A percentile compares a stretch with the other conserved stretches of the same genome.
Evolutionary conservation across 2,329 filamentous ascomycete genomes (phyloP).

Genomic region (Claviceps pazoutovae): DNA sequence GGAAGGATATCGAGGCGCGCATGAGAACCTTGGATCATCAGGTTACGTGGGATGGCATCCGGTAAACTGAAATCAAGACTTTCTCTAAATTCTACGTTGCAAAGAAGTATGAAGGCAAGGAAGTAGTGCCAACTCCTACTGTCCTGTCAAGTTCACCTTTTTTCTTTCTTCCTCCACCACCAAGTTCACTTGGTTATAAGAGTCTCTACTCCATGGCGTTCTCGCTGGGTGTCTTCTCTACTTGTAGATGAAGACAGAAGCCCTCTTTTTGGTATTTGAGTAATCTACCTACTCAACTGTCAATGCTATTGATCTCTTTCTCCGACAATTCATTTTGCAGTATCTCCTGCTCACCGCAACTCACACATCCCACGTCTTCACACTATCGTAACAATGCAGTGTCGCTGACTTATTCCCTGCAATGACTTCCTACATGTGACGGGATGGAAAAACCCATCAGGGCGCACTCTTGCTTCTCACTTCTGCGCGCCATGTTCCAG

Average conservation of each 20-base stretch:
- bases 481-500: conserved; percentile 25
- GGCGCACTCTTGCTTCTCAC: conserved; percentile 22
- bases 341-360: not conserved
- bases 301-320: not conserved
- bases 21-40: conserved; percentile 19
- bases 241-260: not conserved
- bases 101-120: no score
- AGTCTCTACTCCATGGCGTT: not conserved
- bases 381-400: not conserved
- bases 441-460: conserved; percentile 28
- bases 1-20: conserved; percentile 18
- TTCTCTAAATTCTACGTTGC: not conserved
- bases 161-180: not conserved
- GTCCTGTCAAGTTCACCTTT: not conserved
- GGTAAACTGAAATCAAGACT: conserved; percentile 17
- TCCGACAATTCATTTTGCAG: not conserved
- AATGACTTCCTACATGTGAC: conserved; percentile 18
- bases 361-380: no score
- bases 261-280: not conserved
- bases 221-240: not conserved
- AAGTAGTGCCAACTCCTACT: not conserved
- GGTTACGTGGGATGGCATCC: conserved; percentile 31
- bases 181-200: not conserved
- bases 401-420: conserved; percentile 5
- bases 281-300: not conserved